A percentile compares a stretch with the other conserved stretches of the same genome.
phyloP scores from a whole-genome alignment of 106 monocot genomes.

The Platanthera zijinensis region DNA sequence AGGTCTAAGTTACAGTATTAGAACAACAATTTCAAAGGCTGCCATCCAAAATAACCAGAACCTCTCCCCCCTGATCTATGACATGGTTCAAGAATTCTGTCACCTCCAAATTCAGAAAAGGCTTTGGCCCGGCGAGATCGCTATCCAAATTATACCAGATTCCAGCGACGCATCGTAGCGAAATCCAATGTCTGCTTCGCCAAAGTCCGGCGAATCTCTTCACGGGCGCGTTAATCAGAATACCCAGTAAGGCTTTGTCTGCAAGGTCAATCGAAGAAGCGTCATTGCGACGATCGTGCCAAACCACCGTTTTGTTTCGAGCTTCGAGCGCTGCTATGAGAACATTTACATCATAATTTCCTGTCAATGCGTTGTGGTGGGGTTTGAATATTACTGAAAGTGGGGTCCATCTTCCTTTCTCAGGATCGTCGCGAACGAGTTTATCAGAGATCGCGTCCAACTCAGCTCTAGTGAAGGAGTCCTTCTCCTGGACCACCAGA shows the following conservation, averaged over 20 bases:
- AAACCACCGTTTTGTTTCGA: constrained; percentile 47
- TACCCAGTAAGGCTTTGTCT: constrained; percentile 42
- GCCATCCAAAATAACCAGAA: constrained; percentile 42
- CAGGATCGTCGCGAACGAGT: constrained; percentile 45
- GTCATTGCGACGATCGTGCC: constrained; percentile 79
- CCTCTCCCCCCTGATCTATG: constrained; percentile 51
- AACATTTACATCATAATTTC: constrained; percentile 95
- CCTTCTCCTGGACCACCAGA: constrained; percentile 46
- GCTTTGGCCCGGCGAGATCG: constrained; percentile 45
- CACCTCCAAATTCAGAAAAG: constrained; percentile 36
- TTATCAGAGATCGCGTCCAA: constrained; percentile 69
- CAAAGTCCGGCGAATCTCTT: constrained; percentile 61
- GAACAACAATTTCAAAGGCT: background rate
- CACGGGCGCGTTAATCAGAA: constrained; percentile 65
- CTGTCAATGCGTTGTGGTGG: constrained; percentile 73
- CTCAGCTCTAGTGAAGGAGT: constrained; percentile 61
- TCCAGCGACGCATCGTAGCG: constrained; percentile 48
- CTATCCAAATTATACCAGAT: constrained; percentile 92
- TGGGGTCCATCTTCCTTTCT: constrained; percentile 49
- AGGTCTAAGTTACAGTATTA: background rate
- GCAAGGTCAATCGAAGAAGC: constrained; percentile 50
- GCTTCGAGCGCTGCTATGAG: constrained; percentile 69
- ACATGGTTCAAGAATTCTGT: constrained; percentile 35
- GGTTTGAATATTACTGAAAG: constrained; percentile 65
- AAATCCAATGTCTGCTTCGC: constrained; percentile 75